Evolutionary conservation across 805 yeast species (phyloP).

Genomic region (Candida insectalens): DNA sequence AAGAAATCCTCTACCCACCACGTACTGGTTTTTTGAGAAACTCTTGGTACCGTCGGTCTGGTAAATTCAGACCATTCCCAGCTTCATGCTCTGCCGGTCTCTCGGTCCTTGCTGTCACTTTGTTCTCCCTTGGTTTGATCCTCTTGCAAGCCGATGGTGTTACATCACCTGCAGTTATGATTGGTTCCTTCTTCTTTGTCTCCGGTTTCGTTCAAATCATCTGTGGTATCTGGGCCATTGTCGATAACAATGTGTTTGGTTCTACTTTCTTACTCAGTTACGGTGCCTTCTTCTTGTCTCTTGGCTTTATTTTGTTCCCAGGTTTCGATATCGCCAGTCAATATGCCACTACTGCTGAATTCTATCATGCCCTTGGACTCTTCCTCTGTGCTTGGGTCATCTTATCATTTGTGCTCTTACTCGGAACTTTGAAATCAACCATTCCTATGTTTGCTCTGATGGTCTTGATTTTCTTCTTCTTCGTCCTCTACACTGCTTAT

Average conservation of each 20-base stretch:
- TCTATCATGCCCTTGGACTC: conserved; percentile 33
- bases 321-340: conserved; percentile 33
- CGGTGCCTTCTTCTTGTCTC: conserved; percentile 40
- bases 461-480: conserved; percentile 30
- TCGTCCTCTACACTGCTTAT: conserved; percentile 30
- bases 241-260: conserved; percentile 37
- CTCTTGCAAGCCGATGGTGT: conserved; percentile 35
- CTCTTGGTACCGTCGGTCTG: conserved; percentile 33
- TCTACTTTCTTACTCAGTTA: conserved; percentile 35
- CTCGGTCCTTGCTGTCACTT: conserved; percentile 33
- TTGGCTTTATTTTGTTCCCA: conserved; percentile 31
- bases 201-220: conserved; percentile 40
- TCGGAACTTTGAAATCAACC: conserved; percentile 35
- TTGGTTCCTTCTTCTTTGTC: conserved; percentile 34
- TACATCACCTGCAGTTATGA: conserved; percentile 30
- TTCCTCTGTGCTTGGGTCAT: conserved; percentile 38
- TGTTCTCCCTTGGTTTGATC: conserved; percentile 37
- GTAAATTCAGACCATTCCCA: conserved; percentile 31
- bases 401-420: conserved; percentile 33
- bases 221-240: conserved; percentile 42
- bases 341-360: conserved; percentile 26
- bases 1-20: conserved; percentile 29
- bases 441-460: conserved; percentile 27
- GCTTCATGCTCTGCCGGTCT: conserved; percentile 44
- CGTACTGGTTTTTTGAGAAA: conserved; percentile 31